Conservation (phyloP, 805 yeast genomes). For the Torulaspora microellipsoides region DNA sequence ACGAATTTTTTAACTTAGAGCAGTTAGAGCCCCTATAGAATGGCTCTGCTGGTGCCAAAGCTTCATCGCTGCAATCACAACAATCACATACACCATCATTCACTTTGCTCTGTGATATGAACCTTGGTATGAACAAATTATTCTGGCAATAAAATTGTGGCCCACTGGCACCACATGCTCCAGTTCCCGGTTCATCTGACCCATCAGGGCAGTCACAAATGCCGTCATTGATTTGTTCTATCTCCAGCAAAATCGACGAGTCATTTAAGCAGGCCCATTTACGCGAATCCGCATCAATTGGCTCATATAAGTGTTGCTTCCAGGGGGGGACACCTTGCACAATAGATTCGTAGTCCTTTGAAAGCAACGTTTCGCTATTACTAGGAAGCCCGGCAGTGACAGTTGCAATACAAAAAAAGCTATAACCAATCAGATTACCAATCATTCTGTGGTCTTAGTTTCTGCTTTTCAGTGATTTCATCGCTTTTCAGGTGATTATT, state of each 20-base stretch:
- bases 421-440: too few relatives aligned
- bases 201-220: slow-evolving; percentile 98
- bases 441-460: too few relatives aligned
- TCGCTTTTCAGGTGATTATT: too few relatives aligned
- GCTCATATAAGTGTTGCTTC: slow-evolving; percentile 16
- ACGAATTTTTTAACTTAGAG: slow-evolving; percentile 25
- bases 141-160: slow-evolving; percentile 68
- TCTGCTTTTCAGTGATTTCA: too few relatives aligned
- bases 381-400: too few relatives aligned
- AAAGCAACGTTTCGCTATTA: too few relatives aligned
- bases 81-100: slow-evolving; percentile 96
- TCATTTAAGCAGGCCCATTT: slow-evolving; percentile 67
- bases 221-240: slow-evolving; percentile 73
- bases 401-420: too few relatives aligned
- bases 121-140: slow-evolving; percentile 58
- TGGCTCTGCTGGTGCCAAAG: slow-evolving; percentile 5
- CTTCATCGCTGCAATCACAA: slow-evolving; percentile 94
- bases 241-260: slow-evolving; percentile 58
- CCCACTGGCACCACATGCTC: slow-evolving; percentile 54
- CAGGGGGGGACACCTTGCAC: slow-evolving; percentile 21
- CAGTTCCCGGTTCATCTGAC: slow-evolving; percentile 93
- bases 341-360: too few relatives aligned
- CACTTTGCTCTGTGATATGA: slow-evolving; percentile 62
- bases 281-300: slow-evolving; percentile 44
- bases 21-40: slow-evolving; percentile 19